Evolutionary conservation across 208 protist genomes (phyloP), one percentile per base, ranked within the genome.

Genomic region (Paratrypanosoma confusum): DNA sequence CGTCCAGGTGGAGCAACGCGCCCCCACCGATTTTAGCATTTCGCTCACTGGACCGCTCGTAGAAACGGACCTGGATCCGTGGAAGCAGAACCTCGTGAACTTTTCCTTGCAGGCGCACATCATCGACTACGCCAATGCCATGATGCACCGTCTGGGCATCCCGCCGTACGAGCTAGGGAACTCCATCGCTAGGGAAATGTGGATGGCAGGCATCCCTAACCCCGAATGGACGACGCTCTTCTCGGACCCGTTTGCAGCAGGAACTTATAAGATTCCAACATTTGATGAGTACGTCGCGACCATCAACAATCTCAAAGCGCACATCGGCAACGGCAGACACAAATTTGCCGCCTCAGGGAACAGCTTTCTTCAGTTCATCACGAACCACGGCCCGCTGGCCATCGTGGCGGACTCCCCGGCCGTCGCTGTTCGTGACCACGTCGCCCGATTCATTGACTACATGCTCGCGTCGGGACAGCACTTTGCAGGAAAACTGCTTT

Each of bases 181-280:
- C 16, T n/a, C 24, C 10, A 6, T 14, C 22, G n/a, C n/a, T n/a
- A n/a, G n/a, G n/a, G n/a, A n/a, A n/a, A n/a, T n/a, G n/a, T n/a
- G n/a, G n/a, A n/a, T n/a, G n/a, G n/a, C n/a, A n/a, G n/a, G n/a
- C n/a, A n/a, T n/a, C n/a, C n/a, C n/a, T n/a, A n/a, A n/a, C n/a
- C n/a, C n/a, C n/a, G n/a, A n/a, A n/a, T 37, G 41, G 42, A 35
- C 31, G 25, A 49, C 52, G 14, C 34, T 58, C 13, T 38, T 58
- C 3, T 26, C 34, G n/a, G 45, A 58, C 37, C 42, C 36, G 43
- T 25, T 31, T 24, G 52, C 52, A 1, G 32, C 52, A 20, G 28
- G 25, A 6, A 26, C 42, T 17, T 50, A 51, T 50, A 50, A 50
- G 16, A 38, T 58, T 20, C 52, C 52, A 13, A 50, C 42, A 10